Evolutionary conservation across 371 early-diverging fungal genomes (phyloP).

Genomic region (Chytridium lagenaria): DNA sequence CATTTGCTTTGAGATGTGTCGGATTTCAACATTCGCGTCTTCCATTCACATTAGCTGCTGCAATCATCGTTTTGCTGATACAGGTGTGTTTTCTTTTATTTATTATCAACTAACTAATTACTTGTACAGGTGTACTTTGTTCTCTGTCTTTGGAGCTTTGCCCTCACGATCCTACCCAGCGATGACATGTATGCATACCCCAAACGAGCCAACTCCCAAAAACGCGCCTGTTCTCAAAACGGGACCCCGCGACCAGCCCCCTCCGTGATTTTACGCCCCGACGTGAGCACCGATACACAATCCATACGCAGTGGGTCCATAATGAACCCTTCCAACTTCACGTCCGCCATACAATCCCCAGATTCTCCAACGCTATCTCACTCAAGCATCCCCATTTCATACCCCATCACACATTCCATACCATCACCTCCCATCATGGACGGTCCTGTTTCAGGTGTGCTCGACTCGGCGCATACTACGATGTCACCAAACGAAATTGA

Average conservation of each 20-base stretch:
- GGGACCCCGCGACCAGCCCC: neutral
- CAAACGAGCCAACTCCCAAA: too few relatives aligned
- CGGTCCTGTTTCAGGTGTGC: too few relatives aligned
- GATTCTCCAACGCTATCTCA: neutral
- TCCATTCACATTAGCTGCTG: neutral
- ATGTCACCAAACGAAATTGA: neutral
- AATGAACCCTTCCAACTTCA: neutral
- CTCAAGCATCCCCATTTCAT: neutral
- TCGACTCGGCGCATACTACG: neutral
- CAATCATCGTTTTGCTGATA: neutral
- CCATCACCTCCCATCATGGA: too few relatives aligned
- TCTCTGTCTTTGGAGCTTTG: constrained; percentile 14
- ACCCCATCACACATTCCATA: neutral
- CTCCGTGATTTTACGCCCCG: neutral
- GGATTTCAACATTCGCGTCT: neutral
- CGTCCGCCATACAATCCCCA: too few relatives aligned
- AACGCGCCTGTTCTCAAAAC: neutral
- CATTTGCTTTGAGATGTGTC: neutral
- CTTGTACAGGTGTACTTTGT: constrained; percentile 1
- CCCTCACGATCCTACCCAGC: neutral
- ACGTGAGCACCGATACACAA: neutral
- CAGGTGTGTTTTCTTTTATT: neutral
- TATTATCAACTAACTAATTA: neutral
- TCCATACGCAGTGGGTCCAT: neutral
- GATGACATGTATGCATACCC: constrained; percentile 15